Evolutionary conservation across 768 basidiomycete genomes (phyloP).

Genomic region (Boletus tomentosulus): DNA sequence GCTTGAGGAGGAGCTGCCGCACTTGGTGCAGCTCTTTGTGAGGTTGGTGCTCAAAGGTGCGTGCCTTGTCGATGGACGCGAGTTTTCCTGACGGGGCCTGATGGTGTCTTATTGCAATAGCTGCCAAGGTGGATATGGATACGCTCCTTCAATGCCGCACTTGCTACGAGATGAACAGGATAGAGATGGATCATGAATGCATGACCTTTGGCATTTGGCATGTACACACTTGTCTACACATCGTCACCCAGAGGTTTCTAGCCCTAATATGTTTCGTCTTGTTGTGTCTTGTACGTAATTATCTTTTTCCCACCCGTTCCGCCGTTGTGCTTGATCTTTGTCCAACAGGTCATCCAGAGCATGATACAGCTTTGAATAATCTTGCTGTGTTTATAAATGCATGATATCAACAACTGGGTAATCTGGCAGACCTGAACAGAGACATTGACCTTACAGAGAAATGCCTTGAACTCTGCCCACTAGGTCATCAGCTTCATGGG

Average conservation of each 20-base stretch:
- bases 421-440: no score
- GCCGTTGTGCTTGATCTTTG: no score
- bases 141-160: conserved; percentile 47
- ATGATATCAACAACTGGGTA: no score
- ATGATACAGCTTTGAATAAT: no score
- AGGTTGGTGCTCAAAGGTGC: conserved; percentile 71
- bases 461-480: no score
- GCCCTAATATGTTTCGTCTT: no score
- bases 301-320: no score
- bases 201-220: no score
- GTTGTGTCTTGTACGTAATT: neutral
- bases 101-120: conserved; percentile 26
- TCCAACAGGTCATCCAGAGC: no score
- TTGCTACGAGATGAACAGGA: conserved; percentile 40
- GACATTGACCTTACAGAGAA: no score
- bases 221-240: conserved; percentile 2
- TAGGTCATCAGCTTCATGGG: no score
- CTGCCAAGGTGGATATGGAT: conserved; percentile 63
- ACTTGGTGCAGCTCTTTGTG: conserved; percentile 60
- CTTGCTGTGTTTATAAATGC: no score
- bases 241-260: neutral
- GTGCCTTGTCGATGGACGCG: conserved; percentile 10
- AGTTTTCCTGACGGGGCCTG: neutral
- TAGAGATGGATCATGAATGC: neutral
- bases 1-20: conserved; percentile 67